Evolutionary conservation across 768 basidiomycete genomes (phyloP).

Genomic region (Naganishia antarctica): DNA sequence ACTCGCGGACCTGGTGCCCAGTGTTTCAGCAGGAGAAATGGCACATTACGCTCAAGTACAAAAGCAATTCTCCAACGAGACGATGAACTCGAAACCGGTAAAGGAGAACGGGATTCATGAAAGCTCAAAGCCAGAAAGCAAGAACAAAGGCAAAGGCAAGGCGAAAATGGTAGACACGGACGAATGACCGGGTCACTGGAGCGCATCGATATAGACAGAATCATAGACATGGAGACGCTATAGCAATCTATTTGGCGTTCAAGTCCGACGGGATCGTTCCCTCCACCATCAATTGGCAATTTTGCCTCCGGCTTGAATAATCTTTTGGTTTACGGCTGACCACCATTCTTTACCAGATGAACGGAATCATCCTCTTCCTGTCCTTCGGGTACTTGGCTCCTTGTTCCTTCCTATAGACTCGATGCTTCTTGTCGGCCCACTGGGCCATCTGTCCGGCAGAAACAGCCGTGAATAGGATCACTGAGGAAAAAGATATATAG

Average conservation of each 20-base stretch:
- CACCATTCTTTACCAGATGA: conserved; percentile 50
- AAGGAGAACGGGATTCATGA: conserved; percentile 17
- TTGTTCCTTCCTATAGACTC: conserved; percentile 85
- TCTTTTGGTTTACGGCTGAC: too few relatives aligned
- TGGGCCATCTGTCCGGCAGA: conserved; percentile 64
- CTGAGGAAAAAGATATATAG: conserved; percentile 22
- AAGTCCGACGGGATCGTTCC: too few relatives aligned
- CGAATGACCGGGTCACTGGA: not conserved
- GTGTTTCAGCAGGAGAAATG: conserved; percentile 74
- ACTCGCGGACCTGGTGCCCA: conserved; percentile 54
- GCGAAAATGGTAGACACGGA: conserved; percentile 12
- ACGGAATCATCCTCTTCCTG: conserved; percentile 76
- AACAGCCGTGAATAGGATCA: conserved; percentile 60
- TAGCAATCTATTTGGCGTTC: too few relatives aligned
- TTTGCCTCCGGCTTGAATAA: too few relatives aligned
- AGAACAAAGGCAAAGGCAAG: conserved; percentile 26
- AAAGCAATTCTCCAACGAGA: conserved; percentile 58
- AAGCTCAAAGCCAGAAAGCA: not conserved
- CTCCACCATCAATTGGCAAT: too few relatives aligned
- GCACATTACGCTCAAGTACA: conserved; percentile 73
- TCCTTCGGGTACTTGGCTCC: conserved; percentile 70
- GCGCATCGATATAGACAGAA: not conserved
- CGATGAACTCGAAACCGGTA: conserved; percentile 31
- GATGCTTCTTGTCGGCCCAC: conserved; percentile 91
- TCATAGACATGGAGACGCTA: not conserved